These are phyloP conservation scores for Aspergillus sp. DNA, from an alignment of 2,329 filamentous ascomycete species.

Conservation along the genomic window DNA sequence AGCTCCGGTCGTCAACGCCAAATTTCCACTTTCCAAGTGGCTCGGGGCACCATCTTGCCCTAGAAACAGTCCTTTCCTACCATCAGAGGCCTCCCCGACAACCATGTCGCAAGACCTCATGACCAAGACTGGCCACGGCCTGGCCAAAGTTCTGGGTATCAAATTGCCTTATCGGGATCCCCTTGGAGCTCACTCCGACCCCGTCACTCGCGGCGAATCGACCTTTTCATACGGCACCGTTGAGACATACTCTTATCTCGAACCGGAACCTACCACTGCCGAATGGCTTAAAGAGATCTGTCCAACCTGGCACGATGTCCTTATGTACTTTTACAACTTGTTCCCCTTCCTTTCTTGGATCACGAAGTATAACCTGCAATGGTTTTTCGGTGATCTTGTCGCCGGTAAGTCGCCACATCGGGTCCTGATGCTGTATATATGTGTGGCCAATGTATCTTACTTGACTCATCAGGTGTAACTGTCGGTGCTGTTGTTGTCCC, in stretches of 20 bases:
- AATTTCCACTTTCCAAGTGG: conserved; percentile 1
- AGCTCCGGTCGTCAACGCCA: neutral
- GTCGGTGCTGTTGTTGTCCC: conserved; percentile 84
- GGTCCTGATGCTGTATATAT: neutral
- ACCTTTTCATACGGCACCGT: conserved; percentile 71
- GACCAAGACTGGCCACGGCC: conserved; percentile 66
- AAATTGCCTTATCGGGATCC: conserved; percentile 70
- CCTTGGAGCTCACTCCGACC: conserved; percentile 55
- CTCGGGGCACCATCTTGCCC: conserved; percentile 2
- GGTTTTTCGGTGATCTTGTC: conserved; percentile 85
- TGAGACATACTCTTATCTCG: conserved; percentile 80
- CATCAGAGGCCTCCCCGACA: neutral
- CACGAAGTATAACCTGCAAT: conserved; percentile 80
- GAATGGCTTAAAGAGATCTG: conserved; percentile 71
- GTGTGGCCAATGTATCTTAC: neutral
- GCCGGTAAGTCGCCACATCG: conserved; percentile 61
- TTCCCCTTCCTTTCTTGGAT: conserved; percentile 96
- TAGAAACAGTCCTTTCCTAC: neutral
- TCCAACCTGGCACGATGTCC: conserved; percentile 59
- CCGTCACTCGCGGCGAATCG: conserved; percentile 75
- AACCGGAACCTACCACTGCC: conserved; percentile 72
- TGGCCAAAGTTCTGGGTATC: conserved; percentile 82
- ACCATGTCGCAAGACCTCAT: conserved; percentile 39
- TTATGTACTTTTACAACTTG: conserved; percentile 66
- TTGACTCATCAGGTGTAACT: conserved; percentile 58